Evolutionary conservation across 345 rosid species (phyloP), one percentile per base, ranked within the genome.

Genomic region (Salix dunnii): DNA sequence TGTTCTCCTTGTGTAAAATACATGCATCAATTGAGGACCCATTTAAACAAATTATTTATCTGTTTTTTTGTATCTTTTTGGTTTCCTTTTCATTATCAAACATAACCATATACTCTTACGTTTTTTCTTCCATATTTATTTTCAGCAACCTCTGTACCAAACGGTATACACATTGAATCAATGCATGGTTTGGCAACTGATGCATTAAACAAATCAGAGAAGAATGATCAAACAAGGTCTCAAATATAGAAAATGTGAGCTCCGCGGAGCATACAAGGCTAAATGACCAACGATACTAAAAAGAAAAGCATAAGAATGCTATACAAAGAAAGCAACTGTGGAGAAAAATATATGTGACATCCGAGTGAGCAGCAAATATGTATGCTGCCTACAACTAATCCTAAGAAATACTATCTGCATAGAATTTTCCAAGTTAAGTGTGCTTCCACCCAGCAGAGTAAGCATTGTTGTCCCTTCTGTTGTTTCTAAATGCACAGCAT

Each of bases 401-500:
- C 63, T 58, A 58, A 23, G 28, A 27, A 12, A 8, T 58, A 10
- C 14, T 23, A 8, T 58, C 63, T n/a, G 63, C 63, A 23, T 33
- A 23, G 62, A 58, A 58, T 58, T 58, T 13, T 25, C 63, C 63
- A 58, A 10, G 63, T 58, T 76, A 76, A 38, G 79, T 12, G 36
- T 76, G 46, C 62, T 78, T 82, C 82, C 79, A 82, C 7, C 81
- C 81, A 18, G 43, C 1, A 33, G 40, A 72, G 60, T 82, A 66
- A 35, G 77, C 53, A 66, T 87, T 70, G 13, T 46, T 46, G 76
- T 90, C 93, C 78, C 87, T 75, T 82, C 90, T 77, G 84, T 78
- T 95, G 91, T 95, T 95, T 79, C 87, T 84, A 88, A 93, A 87
- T 0, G 97, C 98, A 35, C 94, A 93, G 88, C 97, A 90, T 8